Percentiles rank a stretch among this genome's conserved stretches.
phyloP scores from a whole-genome alignment of 352 stramenopile species.

The Phytophthora meadii region DNA sequence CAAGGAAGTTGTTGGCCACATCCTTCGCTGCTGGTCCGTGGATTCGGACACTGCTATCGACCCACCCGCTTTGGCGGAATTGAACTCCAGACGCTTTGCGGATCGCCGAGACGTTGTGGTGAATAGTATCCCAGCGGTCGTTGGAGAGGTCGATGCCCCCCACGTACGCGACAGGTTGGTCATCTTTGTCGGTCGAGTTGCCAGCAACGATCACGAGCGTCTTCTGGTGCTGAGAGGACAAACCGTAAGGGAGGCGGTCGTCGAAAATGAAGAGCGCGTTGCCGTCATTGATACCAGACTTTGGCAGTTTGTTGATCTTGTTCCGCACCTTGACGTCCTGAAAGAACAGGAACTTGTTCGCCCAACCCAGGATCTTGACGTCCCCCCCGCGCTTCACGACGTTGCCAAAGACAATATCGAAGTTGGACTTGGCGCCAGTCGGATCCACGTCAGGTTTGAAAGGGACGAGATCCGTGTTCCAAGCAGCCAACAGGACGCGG shows the following conservation, averaged over 20 bases:
- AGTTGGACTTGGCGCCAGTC: constrained; percentile 40
- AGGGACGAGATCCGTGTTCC: constrained; percentile 55
- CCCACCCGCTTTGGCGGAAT: constrained; percentile 50
- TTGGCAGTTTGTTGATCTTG: constrained; percentile 43
- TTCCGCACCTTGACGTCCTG: constrained; percentile 51
- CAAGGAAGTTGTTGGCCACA: constrained; percentile 59
- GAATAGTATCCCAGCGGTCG: constrained; percentile 68
- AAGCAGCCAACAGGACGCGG: constrained; percentile 49
- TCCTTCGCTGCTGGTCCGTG: constrained; percentile 51
- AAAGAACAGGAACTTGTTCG: constrained; percentile 52
- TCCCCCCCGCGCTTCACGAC: constrained; percentile 33
- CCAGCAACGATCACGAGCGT: constrained; percentile 36
- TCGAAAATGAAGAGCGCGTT: constrained; percentile 53
- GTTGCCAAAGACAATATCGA: constrained; percentile 40
- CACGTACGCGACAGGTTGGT: constrained; percentile 48
- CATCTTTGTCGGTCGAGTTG: constrained; percentile 1
- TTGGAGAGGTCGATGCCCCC: constrained; percentile 56
- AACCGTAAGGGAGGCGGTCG: constrained; percentile 44
- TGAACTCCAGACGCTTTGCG: constrained; percentile 37
- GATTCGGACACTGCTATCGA: constrained; percentile 57
- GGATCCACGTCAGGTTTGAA: constrained; percentile 38
- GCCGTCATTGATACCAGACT: constrained; percentile 19
- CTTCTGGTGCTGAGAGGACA: constrained; percentile 62
- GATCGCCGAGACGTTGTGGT: constrained; percentile 50
- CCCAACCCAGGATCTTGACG: constrained; percentile 58